These are phyloP conservation scores for Falciphora oryzae DNA, from an alignment of 2,329 filamentous ascomycete species.

Conservation along the genomic window DNA sequence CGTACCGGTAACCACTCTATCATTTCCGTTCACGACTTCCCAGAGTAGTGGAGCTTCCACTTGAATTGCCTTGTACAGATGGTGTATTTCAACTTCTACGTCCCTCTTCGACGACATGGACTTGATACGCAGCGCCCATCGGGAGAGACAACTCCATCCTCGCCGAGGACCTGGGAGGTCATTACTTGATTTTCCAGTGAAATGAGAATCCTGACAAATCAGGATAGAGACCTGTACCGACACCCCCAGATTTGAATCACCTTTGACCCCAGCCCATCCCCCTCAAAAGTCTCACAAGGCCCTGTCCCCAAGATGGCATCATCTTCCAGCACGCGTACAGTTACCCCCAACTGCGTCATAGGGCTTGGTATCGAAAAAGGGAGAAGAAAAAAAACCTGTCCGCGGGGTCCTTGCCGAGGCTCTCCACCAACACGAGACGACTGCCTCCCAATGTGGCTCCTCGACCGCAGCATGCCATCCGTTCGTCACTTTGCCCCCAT, in stretches of 20 bases:
- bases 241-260: background rate
- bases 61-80: too few species aligned
- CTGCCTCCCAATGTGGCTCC: background rate
- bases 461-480: background rate
- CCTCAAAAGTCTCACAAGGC: background rate
- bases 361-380: background rate
- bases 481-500: background rate
- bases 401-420: background rate
- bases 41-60: too few species aligned
- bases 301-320: background rate
- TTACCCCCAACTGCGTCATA: background rate
- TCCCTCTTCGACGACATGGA: too few species aligned
- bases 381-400: background rate
- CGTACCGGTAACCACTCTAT: too few species aligned
- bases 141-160: too few species aligned
- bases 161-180: too few species aligned
- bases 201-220: background rate
- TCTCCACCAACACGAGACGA: background rate
- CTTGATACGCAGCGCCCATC: too few species aligned
- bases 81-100: too few species aligned
- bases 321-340: background rate
- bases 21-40: too few species aligned
- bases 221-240: background rate
- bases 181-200: background rate
- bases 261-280: background rate